A percentile compares a stretch with the other conserved stretches of the same genome.
Conservation (phyloP, 345 rosid genomes). For the Conringia planisiliqua region DNA sequence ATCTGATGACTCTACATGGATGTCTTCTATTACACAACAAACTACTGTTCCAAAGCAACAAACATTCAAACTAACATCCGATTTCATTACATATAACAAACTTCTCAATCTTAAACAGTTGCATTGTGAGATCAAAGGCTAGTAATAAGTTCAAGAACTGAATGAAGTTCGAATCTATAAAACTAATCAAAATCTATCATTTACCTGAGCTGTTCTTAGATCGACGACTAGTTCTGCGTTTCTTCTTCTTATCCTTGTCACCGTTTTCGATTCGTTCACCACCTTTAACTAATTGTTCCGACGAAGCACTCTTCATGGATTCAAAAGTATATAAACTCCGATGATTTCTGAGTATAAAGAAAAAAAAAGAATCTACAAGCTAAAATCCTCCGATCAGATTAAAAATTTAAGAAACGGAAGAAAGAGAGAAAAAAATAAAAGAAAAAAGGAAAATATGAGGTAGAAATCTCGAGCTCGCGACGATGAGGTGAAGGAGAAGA, state of each 20-base stretch:
- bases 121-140: background rate
- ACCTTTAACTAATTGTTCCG: conserved; percentile 40
- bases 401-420: conserved; percentile 45
- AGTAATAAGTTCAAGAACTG: background rate
- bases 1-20: conserved; percentile 35
- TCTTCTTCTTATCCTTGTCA: conserved; percentile 71
- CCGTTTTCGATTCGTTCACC: conserved; percentile 51
- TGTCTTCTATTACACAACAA: conserved; percentile 40
- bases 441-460: background rate
- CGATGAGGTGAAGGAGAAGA: background rate
- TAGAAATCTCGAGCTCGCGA: background rate
- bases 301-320: conserved; percentile 40
- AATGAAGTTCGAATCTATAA: background rate
- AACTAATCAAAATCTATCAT: too few relatives aligned
- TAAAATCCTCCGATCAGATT: conserved; percentile 51
- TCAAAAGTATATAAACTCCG: background rate
- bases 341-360: background rate
- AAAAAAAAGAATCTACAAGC: background rate
- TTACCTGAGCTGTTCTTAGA: conserved; percentile 55
- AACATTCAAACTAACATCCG: too few relatives aligned
- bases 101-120: background rate
- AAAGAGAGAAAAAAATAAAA: background rate
- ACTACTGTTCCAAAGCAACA: conserved; percentile 28
- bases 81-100: too few relatives aligned
- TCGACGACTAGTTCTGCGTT: conserved; percentile 63